Evolutionary conservation across 129 eudicot species (phyloP), one percentile per base, ranked within the genome.

Genomic region (Flaveria robusta): DNA sequence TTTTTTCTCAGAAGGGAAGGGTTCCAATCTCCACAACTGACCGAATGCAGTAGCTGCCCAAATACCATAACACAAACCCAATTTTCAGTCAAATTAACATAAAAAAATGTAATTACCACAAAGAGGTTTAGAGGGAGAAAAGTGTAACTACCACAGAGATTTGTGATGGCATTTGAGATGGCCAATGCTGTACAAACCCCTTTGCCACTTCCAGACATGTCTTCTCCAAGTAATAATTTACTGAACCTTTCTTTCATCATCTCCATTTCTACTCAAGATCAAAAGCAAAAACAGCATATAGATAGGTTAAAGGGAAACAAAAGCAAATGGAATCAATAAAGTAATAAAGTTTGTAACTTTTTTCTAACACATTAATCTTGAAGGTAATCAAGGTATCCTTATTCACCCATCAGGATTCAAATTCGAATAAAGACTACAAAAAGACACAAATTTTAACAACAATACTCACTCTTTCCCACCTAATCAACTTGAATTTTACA

Each of bases 121-220:
- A 42, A 59, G 26, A 59, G 24, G 49, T 66, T 20, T 45, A 70
- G 16, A 68, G 12, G 39, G 14, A 8, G 24, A 65, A 11, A 37
- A 8, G 2, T 79, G 10, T 39, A 23, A 43, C 37, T 86, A 92
- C 98, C 98, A 85, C 83, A 90, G 41, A 92, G 89, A 85, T 92
- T 92, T 23, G 98, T 92, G 75, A 90, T 88, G 76, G 98, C 89
- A 80, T 92, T 92, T 62, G 98, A 90, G 77, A 92, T 86, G 45
- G 98, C 96, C 72, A 92, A 70, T 20, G 98, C 96, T 11, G 96
- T 71, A 80, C 92, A 92, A 69, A 92, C 98, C 70, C 98, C 98
- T 86, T 88, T 90, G 66, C 98, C 98, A 85, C 96, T 85, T 70
- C 98, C 98, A 68, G 98, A 92, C 98, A 92, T 92, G 56, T 92